A percentile compares a stretch with the other conserved stretches of the same genome.
Evolutionary conservation across 495 filamentous ascomycete species (phyloP).

Genomic region (Penicillium coffeae): DNA sequence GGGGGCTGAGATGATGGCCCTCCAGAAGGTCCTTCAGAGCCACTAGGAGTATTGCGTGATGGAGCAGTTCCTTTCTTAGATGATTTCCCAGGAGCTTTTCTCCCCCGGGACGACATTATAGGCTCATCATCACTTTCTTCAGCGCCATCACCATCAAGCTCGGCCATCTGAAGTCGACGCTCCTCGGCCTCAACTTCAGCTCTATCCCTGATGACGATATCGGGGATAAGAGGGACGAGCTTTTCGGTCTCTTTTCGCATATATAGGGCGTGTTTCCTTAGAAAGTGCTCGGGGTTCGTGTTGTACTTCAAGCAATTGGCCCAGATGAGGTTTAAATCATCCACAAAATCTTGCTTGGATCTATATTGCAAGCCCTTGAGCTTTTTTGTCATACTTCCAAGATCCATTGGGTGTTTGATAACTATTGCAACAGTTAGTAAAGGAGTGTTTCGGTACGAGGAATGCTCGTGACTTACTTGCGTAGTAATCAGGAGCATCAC

Average conservation of each 20-base stretch:
- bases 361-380: constrained; percentile 82
- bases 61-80: constrained; percentile 72
- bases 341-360: constrained; percentile 92
- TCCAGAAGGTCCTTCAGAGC: constrained; percentile 70
- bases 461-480: constrained; percentile 54
- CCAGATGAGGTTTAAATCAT: constrained; percentile 93
- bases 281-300: constrained; percentile 76
- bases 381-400: constrained; percentile 97
- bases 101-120: constrained; percentile 93
- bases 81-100: constrained; percentile 73
- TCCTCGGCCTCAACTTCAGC: constrained; percentile 98
- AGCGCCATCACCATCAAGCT: constrained; percentile 71
- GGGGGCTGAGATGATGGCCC: constrained; percentile 49
- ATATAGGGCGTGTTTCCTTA: constrained; percentile 88
- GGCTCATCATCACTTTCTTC: constrained; percentile 96
- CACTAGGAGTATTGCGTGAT: constrained; percentile 63
- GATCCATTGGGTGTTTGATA: constrained; percentile 97
- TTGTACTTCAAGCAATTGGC: constrained; percentile 95
- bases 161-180: constrained; percentile 67
- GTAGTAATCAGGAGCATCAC: constrained; percentile 95
- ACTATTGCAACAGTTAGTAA: constrained; percentile 49
- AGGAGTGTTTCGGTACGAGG: not conserved
- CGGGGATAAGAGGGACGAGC: constrained; percentile 89
- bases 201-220: constrained; percentile 81
- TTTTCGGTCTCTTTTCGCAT: constrained; percentile 98